Percentiles rank a stretch among this genome's conserved stretches.
Conservation (phyloP, 768 basidiomycete species). For the Agrocybe pediades region DNA sequence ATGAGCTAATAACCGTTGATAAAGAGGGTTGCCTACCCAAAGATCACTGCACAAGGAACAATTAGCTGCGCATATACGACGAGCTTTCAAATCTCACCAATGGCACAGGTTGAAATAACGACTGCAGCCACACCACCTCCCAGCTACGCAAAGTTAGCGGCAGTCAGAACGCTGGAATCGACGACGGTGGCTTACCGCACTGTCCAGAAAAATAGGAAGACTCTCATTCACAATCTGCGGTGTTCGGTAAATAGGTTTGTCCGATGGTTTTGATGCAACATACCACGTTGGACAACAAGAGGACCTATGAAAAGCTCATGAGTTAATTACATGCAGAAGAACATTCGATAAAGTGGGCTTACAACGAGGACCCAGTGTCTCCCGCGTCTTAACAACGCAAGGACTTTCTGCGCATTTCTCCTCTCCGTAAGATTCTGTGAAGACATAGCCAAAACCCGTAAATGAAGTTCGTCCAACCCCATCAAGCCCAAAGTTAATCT, state of each 20-base stretch:
- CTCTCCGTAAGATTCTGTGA: slow-evolving; percentile 72
- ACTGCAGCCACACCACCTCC: no score
- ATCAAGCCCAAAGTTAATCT: slow-evolving; percentile 91
- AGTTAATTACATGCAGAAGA: background rate
- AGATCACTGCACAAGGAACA: slow-evolving; percentile 57
- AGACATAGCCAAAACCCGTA: slow-evolving; percentile 81
- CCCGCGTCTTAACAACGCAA: slow-evolving; percentile 58
- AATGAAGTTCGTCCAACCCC: slow-evolving; percentile 91
- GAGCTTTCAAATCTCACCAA: no score
- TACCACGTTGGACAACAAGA: slow-evolving; percentile 88
- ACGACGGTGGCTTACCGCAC: slow-evolving; percentile 71
- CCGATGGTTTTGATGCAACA: slow-evolving; percentile 22
- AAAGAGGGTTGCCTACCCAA: slow-evolving; percentile 55
- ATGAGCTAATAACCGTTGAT: background rate
- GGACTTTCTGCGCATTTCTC: slow-evolving; percentile 68
- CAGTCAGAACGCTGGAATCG: no score
- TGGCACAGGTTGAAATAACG: no score
- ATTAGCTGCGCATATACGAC: background rate
- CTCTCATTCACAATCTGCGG: slow-evolving; percentile 79
- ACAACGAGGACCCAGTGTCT: slow-evolving; percentile 96
- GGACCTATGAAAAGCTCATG: slow-evolving; percentile 47
- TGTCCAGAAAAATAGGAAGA: slow-evolving; percentile 80
- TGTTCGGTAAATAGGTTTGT: no score
- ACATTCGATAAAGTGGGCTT: slow-evolving; percentile 12
- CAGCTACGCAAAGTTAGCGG: no score